These are phyloP conservation scores for Psidium guajava DNA, from an alignment of 345 rosid genomes.

Conservation along the genomic window DNA sequence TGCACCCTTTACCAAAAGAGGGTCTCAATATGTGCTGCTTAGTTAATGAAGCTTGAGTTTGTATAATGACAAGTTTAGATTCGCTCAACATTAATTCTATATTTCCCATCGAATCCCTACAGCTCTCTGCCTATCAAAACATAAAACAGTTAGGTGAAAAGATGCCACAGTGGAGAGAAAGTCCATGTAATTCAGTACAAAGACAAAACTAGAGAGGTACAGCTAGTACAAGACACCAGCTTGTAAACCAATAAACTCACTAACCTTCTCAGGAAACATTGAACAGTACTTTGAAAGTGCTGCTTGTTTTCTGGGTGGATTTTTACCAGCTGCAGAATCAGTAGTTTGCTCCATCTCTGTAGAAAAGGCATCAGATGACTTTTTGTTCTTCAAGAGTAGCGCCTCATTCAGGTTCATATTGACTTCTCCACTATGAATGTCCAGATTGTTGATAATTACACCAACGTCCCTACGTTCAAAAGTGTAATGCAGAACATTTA, in stretches of 20 bases:
- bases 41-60: background rate
- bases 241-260: constrained; percentile 7
- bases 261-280: constrained; percentile 83
- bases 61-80: background rate
- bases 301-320: constrained; percentile 33
- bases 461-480: constrained; percentile 68
- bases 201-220: background rate
- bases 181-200: background rate
- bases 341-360: constrained; percentile 15
- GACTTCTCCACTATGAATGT: constrained; percentile 61
- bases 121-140: background rate
- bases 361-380: constrained; percentile 22
- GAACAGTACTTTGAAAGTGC: constrained; percentile 46
- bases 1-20: background rate
- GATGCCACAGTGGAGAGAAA: background rate
- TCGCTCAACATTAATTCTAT: background rate
- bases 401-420: constrained; percentile 63
- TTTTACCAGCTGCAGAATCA: constrained; percentile 25
- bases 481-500: constrained; percentile 2
- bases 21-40: background rate
- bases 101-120: background rate
- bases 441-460: constrained; percentile 54
- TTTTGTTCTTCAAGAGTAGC: constrained; percentile 48
- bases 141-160: background rate
- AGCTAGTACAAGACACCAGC: background rate